Conservation (phyloP, 164 flowering plant species). For the Aristolochia californica region DNA sequence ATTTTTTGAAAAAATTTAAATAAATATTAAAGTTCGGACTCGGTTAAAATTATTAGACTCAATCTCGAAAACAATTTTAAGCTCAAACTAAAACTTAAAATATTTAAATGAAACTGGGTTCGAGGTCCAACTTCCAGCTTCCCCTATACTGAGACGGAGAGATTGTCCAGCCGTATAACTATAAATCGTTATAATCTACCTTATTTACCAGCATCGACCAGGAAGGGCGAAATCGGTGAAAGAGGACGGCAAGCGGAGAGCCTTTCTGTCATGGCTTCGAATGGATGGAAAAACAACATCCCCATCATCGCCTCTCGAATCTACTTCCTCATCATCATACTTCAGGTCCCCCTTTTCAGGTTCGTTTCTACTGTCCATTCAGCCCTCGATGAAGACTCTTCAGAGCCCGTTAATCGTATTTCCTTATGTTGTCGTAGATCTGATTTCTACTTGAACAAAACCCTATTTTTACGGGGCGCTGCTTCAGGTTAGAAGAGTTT, state of each 20-base stretch:
- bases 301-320: conserved; percentile 34
- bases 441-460: background rate
- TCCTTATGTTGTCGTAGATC: background rate
- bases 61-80: too few species aligned
- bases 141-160: too few species aligned
- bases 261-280: conserved; percentile 23
- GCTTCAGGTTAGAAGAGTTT: background rate
- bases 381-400: background rate
- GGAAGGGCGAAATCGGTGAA: background rate
- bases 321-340: conserved; percentile 46
- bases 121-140: too few species aligned
- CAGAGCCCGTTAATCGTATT: too few species aligned
- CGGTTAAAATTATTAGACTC: too few species aligned
- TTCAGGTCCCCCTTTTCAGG: conserved; percentile 87
- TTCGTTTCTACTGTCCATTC: conserved; percentile 8
- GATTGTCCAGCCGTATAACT: too few species aligned
- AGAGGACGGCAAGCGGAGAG: background rate
- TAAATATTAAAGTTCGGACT: too few species aligned
- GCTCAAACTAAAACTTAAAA: too few species aligned
- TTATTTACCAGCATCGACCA: background rate
- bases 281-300: conserved; percentile 23
- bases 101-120: too few species aligned
- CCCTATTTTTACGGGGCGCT: background rate
- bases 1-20: too few species aligned
- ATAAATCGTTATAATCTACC: too few species aligned